A percentile compares a stretch with the other conserved stretches of the same genome.
phyloP scores from a whole-genome alignment of 129 eudicot species.

The Pseudognaphalium luteoalbum region DNA sequence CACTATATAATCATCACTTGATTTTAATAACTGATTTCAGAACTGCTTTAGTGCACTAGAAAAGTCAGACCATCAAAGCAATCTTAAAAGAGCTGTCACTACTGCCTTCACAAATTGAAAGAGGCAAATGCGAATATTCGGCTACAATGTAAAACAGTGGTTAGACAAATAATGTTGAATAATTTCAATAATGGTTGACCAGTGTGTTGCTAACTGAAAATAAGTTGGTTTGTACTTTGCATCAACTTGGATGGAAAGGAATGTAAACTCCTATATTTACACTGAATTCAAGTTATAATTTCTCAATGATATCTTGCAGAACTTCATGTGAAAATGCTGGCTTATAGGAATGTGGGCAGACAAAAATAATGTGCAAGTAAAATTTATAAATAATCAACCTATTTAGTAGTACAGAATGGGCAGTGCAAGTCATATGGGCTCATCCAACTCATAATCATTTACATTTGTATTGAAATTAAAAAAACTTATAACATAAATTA shows the following conservation, averaged over 20 bases:
- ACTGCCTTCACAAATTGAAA: background rate
- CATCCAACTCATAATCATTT: too few species aligned
- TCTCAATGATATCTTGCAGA: background rate
- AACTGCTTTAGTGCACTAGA: conserved; percentile 18
- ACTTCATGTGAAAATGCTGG: background rate
- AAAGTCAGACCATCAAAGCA: conserved; percentile 18
- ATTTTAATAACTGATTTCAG: conserved; percentile 17
- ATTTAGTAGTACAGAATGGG: background rate
- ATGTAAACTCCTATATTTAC: too few species aligned
- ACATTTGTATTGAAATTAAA: background rate
- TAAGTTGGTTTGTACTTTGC: background rate
- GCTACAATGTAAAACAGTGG: background rate
- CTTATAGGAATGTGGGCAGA: background rate
- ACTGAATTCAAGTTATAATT: background rate
- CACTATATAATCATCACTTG: background rate
- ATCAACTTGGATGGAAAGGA: background rate
- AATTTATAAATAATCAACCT: too few species aligned
- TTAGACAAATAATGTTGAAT: too few species aligned
- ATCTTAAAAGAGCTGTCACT: conserved; percentile 6
- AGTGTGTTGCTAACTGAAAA: background rate
- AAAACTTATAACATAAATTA: too few species aligned
- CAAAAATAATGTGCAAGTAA: background rate
- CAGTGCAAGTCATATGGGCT: background rate
- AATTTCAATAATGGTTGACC: too few species aligned
- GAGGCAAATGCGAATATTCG: background rate